Evolutionary conservation across 2,329 filamentous ascomycete species (phyloP).

Genomic region (Trichoderma sp.): DNA sequence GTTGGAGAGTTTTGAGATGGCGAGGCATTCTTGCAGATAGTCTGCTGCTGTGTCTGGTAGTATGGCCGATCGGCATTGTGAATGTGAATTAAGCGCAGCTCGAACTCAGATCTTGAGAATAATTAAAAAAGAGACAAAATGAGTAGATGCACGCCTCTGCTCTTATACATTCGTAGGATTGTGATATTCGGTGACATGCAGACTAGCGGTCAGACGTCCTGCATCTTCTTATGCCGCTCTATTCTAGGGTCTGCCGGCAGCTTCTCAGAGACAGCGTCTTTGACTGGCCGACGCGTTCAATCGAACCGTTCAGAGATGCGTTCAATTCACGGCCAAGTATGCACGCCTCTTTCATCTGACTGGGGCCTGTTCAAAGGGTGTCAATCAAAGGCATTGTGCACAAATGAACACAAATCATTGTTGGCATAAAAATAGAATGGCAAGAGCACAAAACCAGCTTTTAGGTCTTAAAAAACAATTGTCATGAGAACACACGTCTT

Average conservation of each 20-base stretch:
- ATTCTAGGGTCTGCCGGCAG: not conserved
- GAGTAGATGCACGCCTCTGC: not conserved
- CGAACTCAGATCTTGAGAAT: accelerated
- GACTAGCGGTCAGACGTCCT: slow-evolving; percentile 11
- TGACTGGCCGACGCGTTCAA: not conserved
- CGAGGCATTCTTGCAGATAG: not conserved
- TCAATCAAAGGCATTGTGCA: not conserved
- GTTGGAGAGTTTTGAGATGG: not conserved
- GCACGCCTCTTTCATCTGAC: not conserved
- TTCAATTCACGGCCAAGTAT: not conserved
- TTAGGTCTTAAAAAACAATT: not conserved
- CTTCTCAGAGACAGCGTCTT: not conserved
- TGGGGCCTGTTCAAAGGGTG: not conserved
- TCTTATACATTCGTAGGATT: not conserved
- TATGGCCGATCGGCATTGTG: not conserved
- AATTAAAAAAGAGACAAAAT: not conserved
- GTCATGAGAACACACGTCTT: not conserved
- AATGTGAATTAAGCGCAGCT: not conserved
- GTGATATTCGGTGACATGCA: not conserved
- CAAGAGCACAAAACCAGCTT: not conserved
- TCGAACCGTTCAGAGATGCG: not conserved
- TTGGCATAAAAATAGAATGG: not conserved
- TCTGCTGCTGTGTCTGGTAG: not conserved
- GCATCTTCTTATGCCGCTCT: not conserved
- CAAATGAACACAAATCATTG: not conserved